A percentile compares a stretch with the other conserved stretches of the same genome.
phyloP scores from a whole-genome alignment of 2,329 filamentous ascomycete species.

The Periglandula ipomoeae region DNA sequence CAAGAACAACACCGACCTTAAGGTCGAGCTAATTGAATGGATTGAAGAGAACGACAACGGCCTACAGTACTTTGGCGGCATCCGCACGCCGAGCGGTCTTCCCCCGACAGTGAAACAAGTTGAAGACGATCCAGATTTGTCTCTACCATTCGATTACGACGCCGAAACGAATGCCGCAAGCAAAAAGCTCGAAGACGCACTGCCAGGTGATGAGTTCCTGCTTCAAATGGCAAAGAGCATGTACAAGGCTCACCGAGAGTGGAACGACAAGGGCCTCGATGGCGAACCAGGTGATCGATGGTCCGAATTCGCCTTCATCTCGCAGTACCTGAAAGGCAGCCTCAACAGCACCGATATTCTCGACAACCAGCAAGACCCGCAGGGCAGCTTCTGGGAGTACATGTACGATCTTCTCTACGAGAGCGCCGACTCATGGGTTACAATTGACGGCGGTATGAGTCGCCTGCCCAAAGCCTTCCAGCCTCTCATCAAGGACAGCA shows the following conservation, averaged over 20 bases:
- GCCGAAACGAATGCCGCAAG: conserved; percentile 23
- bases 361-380: conserved; percentile 23
- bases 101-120: conserved; percentile 44
- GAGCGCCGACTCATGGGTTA: conserved; percentile 17
- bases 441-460: conserved; percentile 7
- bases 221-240: conserved; percentile 31
- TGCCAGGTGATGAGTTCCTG: conserved; percentile 26
- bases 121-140: conserved; percentile 28
- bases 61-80: conserved; percentile 37
- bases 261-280: conserved; percentile 22
- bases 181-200: conserved; percentile 26
- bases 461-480: conserved; percentile 47
- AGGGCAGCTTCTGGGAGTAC: conserved; percentile 36
- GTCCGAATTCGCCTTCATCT: conserved; percentile 55
- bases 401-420: conserved; percentile 12
- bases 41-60: conserved; percentile 47
- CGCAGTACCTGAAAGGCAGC: conserved; percentile 45
- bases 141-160: conserved; percentile 21
- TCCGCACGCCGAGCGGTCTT: conserved; percentile 39
- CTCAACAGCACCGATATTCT: conserved; percentile 43
- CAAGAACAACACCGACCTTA: conserved; percentile 34
- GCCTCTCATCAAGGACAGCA: conserved; percentile 48
- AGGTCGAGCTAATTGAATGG: conserved; percentile 55
- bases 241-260: conserved; percentile 35
- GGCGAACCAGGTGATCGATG: conserved; percentile 49